A percentile compares a stretch with the other conserved stretches of the same genome.
Evolutionary conservation across 805 yeast genomes (phyloP).

Genomic region (Nakazawaea ishiwadae): DNA sequence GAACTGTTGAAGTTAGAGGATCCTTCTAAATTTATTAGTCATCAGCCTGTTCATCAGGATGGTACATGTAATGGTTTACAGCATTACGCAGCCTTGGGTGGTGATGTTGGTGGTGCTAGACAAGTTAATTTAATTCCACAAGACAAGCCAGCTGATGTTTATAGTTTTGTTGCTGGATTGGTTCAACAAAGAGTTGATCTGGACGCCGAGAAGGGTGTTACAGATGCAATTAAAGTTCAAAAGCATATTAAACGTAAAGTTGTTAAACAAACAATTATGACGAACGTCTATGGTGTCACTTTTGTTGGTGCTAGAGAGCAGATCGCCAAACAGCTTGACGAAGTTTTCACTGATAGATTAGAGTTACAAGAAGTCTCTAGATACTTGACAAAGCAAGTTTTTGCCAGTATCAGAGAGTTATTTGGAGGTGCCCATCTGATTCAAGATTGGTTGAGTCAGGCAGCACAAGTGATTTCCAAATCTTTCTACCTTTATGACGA

Average conservation of each 20-base stretch:
- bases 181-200: slow-evolving; percentile 51
- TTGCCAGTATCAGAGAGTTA: slow-evolving; percentile 77
- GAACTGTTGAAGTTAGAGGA: slow-evolving; percentile 58
- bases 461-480: slow-evolving; percentile 76
- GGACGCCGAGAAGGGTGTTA: slow-evolving; percentile 50
- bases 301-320: slow-evolving; percentile 90
- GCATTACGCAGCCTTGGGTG: slow-evolving; percentile 85
- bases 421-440: slow-evolving; percentile 91
- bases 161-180: slow-evolving; percentile 61
- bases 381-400: slow-evolving; percentile 74
- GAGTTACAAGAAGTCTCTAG: slow-evolving; percentile 45
- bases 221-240: slow-evolving; percentile 47
- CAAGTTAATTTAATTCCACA: slow-evolving; percentile 74
- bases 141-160: slow-evolving; percentile 74
- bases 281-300: slow-evolving; percentile 96
- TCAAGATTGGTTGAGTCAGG: slow-evolving; percentile 93
- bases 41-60: slow-evolving; percentile 80
- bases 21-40: slow-evolving; percentile 62
- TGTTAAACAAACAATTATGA: slow-evolving; percentile 97
- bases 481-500: slow-evolving; percentile 68
- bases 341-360: slow-evolving; percentile 35
- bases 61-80: slow-evolving; percentile 86
- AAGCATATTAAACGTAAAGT: slow-evolving; percentile 77
- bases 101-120: slow-evolving; percentile 76
- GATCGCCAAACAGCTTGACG: slow-evolving; percentile 71